These are phyloP conservation scores for Aegle marmelos DNA, from an alignment of 345 rosid species.

Conservation along the genomic window DNA sequence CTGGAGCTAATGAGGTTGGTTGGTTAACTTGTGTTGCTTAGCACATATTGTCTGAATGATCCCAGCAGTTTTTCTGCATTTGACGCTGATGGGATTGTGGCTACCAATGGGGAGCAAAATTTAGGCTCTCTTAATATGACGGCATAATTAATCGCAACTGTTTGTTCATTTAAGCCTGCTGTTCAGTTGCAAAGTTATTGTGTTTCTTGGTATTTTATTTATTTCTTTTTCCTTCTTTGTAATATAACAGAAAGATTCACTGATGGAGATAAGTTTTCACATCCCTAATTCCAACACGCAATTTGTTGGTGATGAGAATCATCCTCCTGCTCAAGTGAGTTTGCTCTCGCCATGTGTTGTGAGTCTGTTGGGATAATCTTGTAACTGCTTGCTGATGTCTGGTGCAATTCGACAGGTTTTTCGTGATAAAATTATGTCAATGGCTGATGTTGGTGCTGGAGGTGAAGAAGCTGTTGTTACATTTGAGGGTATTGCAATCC, in stretches of 20 bases:
- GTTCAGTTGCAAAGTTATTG: neutral
- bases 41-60: neutral
- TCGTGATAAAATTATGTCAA: conserved; percentile 60
- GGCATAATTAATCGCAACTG: neutral
- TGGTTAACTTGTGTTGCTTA: neutral
- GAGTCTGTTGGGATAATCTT: neutral
- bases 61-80: neutral
- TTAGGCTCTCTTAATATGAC: neutral
- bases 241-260: conserved; percentile 72
- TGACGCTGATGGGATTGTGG: neutral
- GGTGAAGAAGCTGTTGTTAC: conserved; percentile 90
- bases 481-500: conserved; percentile 86
- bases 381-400: neutral
- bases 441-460: conserved; percentile 92
- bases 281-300: conserved; percentile 86
- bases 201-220: conserved; percentile 1
- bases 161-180: neutral
- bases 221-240: neutral
- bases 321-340: conserved; percentile 80
- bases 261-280: conserved; percentile 97
- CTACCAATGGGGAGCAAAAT: neutral
- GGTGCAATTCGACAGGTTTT: conserved; percentile 53
- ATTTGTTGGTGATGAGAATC: conserved; percentile 90
- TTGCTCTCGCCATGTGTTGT: conserved; percentile 2
- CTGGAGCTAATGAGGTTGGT: conserved; percentile 94